Base-by-base conservation (phyloP, 2,329 filamentous ascomycete species). In the Elsinoe necatrix region DNA sequence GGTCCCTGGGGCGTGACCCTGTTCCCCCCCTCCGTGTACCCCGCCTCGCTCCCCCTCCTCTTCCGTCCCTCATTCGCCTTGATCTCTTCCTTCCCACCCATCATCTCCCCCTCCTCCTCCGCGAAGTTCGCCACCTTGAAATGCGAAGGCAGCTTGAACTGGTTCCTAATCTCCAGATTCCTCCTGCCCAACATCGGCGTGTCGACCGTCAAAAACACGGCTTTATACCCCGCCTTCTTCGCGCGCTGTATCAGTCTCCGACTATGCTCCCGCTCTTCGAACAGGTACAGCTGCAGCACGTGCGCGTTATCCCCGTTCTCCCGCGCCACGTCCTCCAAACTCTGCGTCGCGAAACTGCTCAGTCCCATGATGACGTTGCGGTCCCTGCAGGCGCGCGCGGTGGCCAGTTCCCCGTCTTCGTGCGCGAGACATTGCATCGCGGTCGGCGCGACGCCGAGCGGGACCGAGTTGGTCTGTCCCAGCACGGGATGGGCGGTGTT, bases 121-220 rank as follows among this genome's bases (percentile, higher is more conserved):
- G 62, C 60, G 56, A 71, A 71, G 42, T 71, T 71, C 0, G 66
- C 68, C 8, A 70, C 64, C 55, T 67, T 67, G 58, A 68, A 65
- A 47, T 69, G 68, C 14, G 64, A 62, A 11, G 67, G 69, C 12
- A 69, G 60, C 50, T 67, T 68, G 64, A 81, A 82, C 42, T 75
- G 71, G 58, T 82, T 81, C 8, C 78, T 72, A 51, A 77, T 75
- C 61, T 83, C 79, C 34, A 80, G 75, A 16, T 80, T 69, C 1
- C 80, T 71, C 11, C 75, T 71, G 0, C 80, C 80, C 0, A 82
- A 70, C 5, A 79, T 73, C 0, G 80, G 80, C 0, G 75, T 74
- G 58, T 83, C 80, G 1, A 82, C 78, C 0, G 79, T 78, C 2
- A 84, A 65, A 52, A 83, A 76, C 2, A 82, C 67, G 0, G 79